A percentile compares a stretch with the other conserved stretches of the same genome.
Evolutionary conservation across 768 basidiomycete species (phyloP).

Genomic region (Calocybe gangraenosa): DNA sequence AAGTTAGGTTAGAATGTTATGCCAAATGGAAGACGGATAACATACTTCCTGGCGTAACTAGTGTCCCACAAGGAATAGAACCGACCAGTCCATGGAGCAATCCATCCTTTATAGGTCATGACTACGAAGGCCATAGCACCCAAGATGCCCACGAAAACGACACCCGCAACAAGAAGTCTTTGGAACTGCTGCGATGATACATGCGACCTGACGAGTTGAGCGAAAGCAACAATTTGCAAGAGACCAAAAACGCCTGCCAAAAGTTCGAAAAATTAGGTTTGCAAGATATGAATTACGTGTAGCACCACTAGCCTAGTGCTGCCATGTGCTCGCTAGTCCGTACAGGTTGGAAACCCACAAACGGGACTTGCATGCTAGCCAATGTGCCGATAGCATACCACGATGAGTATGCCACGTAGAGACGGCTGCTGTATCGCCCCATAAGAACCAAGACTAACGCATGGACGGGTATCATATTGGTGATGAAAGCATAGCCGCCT

Average conservation of each 20-base stretch:
- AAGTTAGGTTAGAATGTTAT: conserved; percentile 10
- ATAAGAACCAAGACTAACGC: conserved; percentile 92
- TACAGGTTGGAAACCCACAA: conserved; percentile 99
- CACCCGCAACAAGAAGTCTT: conserved; percentile 63
- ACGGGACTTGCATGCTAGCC: conserved; percentile 98
- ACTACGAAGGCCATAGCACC: conserved; percentile 71
- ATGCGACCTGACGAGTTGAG: conserved; percentile 83
- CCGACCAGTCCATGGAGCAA: conserved; percentile 99
- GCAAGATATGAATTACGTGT: background rate
- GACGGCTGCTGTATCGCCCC: conserved; percentile 88
- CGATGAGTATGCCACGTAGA: conserved; percentile 93
- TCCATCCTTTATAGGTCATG: conserved; percentile 90
- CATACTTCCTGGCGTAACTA: conserved; percentile 95
- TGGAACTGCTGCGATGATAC: conserved; percentile 93
- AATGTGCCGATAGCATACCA: conserved; percentile 99
- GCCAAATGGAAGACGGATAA: conserved; percentile 9
- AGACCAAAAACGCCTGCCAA: conserved; percentile 86
- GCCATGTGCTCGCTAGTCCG: conserved; percentile 98
- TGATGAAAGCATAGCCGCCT: conserved; percentile 99
- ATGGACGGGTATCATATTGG: conserved; percentile 99
- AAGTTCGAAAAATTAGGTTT: conserved; percentile 4
- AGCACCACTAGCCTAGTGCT: conserved; percentile 68
- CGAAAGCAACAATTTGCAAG: conserved; percentile 93
- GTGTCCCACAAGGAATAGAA: conserved; percentile 99
- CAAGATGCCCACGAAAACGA: conserved; percentile 65